Evolutionary conservation across 768 basidiomycete genomes (phyloP).

Genomic region (Pleurotus cornucopiae): DNA sequence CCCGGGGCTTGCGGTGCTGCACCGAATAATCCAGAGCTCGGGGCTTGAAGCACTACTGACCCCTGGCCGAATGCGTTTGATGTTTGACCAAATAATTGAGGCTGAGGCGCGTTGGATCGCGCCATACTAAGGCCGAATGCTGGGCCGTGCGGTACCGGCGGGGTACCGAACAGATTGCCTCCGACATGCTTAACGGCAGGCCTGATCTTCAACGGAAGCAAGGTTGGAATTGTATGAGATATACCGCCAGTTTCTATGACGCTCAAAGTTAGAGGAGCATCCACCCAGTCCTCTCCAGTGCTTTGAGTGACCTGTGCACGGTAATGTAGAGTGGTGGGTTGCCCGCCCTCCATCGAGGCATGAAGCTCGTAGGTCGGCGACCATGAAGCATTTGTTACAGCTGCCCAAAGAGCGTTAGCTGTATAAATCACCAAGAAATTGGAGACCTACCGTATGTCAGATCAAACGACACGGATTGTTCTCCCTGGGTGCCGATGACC

Average conservation of each 20-base stretch:
- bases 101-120: not conserved
- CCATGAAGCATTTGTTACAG: slow-evolving; percentile 50
- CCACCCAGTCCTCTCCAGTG: slow-evolving; percentile 61
- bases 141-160: not conserved
- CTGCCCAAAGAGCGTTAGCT: slow-evolving; percentile 20
- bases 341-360: slow-evolving; percentile 40
- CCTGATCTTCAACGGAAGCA: slow-evolving; percentile 28
- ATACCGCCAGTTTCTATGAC: slow-evolving; percentile 37
- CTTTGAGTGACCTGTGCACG: slow-evolving; percentile 47
- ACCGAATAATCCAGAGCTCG: not conserved
- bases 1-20: not conserved
- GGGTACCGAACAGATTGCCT: not conserved
- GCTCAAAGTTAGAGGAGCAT: slow-evolving; percentile 46
- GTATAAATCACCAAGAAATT: not conserved
- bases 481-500: slow-evolving; percentile 36
- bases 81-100: not conserved
- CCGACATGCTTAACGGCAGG: not conserved
- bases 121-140: not conserved
- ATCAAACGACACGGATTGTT: slow-evolving; percentile 31
- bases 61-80: too few species aligned
- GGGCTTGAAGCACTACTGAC: too few species aligned
- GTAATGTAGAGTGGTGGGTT: slow-evolving; percentile 48
- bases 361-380: slow-evolving; percentile 55
- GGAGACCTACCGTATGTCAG: slow-evolving; percentile 46
- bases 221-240: slow-evolving; percentile 28